Percentiles rank a stretch among this genome's conserved stretches.
phyloP scores from a whole-genome alignment of 768 basidiomycete genomes.

The Pleurotus eryngii region DNA sequence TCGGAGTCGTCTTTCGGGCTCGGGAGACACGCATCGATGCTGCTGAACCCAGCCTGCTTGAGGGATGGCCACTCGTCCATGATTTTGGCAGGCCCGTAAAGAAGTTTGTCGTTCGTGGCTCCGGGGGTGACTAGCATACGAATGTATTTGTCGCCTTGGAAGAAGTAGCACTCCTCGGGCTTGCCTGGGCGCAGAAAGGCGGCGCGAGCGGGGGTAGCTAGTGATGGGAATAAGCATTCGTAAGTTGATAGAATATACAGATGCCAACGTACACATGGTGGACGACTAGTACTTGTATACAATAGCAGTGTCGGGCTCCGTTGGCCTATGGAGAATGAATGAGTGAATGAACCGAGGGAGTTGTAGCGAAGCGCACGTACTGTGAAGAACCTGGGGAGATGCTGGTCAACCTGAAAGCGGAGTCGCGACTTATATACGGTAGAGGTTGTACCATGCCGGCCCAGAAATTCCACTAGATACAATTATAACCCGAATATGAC shows the following conservation, averaged over 20 bases:
- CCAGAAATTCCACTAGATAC: too few species aligned
- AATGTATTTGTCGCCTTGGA: constrained; percentile 4
- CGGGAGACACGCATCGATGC: not conserved
- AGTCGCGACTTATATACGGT: too few species aligned
- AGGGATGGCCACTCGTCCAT: constrained; percentile 1
- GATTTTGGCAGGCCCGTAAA: not conserved
- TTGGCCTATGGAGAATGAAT: too few species aligned
- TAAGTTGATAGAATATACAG: not conserved
- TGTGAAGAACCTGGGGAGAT: too few species aligned
- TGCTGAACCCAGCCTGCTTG: constrained; percentile 2
- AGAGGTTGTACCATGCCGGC: too few species aligned
- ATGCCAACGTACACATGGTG: not conserved
- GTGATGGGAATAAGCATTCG: not conserved
- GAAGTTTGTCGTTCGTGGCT: not conserved
- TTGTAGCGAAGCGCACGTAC: too few species aligned
- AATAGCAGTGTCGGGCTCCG: too few species aligned
- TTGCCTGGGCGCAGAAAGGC: constrained; percentile 1
- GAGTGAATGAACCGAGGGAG: too few species aligned
- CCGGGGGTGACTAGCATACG: not conserved
- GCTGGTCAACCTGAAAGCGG: too few species aligned
- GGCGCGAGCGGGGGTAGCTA: not conserved
- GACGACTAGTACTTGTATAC: too few species aligned
- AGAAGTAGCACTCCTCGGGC: constrained; percentile 3
- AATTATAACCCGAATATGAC: too few species aligned
- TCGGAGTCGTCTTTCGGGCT: constrained; percentile 1